Conservation (phyloP, 768 basidiomycete species). For the Sporobolomyces roseus region DNA sequence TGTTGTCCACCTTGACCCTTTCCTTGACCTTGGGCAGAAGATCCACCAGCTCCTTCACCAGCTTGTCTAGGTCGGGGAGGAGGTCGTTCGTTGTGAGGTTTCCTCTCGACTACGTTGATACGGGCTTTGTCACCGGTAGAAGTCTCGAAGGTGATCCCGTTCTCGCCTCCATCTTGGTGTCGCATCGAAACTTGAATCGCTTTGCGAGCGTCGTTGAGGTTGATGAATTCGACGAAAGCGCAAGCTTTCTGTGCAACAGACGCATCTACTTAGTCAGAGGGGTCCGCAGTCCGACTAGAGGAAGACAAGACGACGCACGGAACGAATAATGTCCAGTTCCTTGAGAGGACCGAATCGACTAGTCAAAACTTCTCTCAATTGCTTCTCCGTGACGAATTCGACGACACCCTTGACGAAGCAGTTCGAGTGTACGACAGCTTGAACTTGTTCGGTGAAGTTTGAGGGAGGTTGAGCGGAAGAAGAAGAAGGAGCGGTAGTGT, state of each 20-base stretch:
- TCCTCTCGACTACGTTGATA: slow-evolving; percentile 39
- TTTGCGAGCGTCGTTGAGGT: slow-evolving; percentile 71
- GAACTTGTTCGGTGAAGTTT: slow-evolving; percentile 47
- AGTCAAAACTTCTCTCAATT: slow-evolving; percentile 57
- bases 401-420: slow-evolving; percentile 92
- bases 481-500: background rate
- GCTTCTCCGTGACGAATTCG: slow-evolving; percentile 59
- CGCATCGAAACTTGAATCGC: slow-evolving; percentile 75
- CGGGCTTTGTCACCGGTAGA: slow-evolving; percentile 51
- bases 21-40: background rate
- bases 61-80: slow-evolving; percentile 8
- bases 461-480: background rate
- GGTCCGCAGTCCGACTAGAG: background rate
- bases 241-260: slow-evolving; percentile 77
- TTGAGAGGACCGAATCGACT: slow-evolving; percentile 74
- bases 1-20: background rate
- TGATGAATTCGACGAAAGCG: slow-evolving; percentile 85
- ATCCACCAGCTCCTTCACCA: slow-evolving; percentile 6
- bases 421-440: slow-evolving; percentile 62
- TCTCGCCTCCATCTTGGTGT: slow-evolving; percentile 71
- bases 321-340: slow-evolving; percentile 80
- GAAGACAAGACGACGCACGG: slow-evolving; percentile 26
- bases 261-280: no score
- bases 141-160: slow-evolving; percentile 73
- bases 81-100: slow-evolving; percentile 28